Conservation (phyloP, 2,329 filamentous ascomycete genomes). For the Pestalotiopsis sp. region DNA sequence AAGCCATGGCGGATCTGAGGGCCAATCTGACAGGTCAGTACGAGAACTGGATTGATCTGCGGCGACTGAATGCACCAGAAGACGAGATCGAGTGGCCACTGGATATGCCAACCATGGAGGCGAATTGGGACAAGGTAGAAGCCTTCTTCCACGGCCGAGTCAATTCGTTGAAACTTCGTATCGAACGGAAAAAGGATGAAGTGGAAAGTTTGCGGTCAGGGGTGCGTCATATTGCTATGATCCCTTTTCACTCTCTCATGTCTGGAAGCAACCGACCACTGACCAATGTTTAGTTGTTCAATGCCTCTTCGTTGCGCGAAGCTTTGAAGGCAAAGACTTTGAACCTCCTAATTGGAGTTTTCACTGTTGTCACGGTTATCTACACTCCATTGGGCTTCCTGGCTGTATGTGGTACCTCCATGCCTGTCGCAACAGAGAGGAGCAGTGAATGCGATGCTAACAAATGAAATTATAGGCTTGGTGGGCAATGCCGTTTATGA, state of each 20-base stretch:
- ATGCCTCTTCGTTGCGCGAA: slow-evolving; percentile 17
- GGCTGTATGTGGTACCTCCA: slow-evolving; percentile 8
- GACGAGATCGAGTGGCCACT: slow-evolving; percentile 16
- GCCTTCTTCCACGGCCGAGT: slow-evolving; percentile 12
- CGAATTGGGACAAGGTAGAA: slow-evolving; percentile 8
- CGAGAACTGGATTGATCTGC: slow-evolving; percentile 11
- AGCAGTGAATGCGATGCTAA: not conserved
- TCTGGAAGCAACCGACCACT: not conserved
- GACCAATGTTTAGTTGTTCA: slow-evolving; percentile 13
- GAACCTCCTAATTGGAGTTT: slow-evolving; percentile 17
- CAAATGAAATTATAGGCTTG: not conserved
- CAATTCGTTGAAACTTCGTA: slow-evolving; percentile 13
- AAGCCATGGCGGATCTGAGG: slow-evolving; percentile 12
- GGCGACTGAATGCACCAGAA: not conserved
- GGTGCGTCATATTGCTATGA: slow-evolving; percentile 1
- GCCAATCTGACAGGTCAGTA: slow-evolving; percentile 14
- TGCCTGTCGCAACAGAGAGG: not conserved
- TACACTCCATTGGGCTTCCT: slow-evolving; percentile 18
- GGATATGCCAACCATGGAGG: slow-evolving; percentile 5
- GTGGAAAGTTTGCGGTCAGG: slow-evolving; percentile 18
- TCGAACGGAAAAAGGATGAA: slow-evolving; percentile 18
- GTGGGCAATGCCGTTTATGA: not conserved
- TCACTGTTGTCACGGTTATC: slow-evolving; percentile 18
- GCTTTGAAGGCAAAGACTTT: slow-evolving; percentile 18
- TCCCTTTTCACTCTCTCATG: not conserved